A percentile compares a stretch with the other conserved stretches of the same genome.
phyloP scores from a whole-genome alignment of 768 basidiomycete genomes.

The Phylloporus rhodoxanthus region DNA sequence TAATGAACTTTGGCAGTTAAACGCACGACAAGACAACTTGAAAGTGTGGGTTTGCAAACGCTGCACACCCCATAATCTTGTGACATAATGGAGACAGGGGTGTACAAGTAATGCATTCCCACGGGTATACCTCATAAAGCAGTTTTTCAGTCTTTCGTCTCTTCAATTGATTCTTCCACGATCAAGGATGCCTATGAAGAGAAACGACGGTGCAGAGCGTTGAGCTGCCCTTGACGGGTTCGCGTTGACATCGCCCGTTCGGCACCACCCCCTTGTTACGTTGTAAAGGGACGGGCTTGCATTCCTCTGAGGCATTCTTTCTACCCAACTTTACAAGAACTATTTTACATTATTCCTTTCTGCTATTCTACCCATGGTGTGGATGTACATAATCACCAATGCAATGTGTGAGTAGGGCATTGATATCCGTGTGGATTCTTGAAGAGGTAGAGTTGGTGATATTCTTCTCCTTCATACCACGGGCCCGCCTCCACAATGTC shows the following conservation, averaged over 20 bases:
- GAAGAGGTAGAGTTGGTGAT: slow-evolving; percentile 77
- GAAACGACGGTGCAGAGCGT: slow-evolving; percentile 51
- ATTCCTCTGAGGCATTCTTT: slow-evolving; percentile 47
- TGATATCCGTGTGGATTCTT: slow-evolving; percentile 85
- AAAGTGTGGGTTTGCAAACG: no score
- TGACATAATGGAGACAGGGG: no score
- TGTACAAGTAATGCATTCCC: slow-evolving; percentile 19
- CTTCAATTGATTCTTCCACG: slow-evolving; percentile 38
- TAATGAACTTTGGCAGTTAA: neutral
- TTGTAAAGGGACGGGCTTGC: slow-evolving; percentile 52
- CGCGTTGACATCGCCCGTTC: slow-evolving; percentile 60
- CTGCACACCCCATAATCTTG: no score
- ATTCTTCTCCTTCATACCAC: slow-evolving; percentile 83
- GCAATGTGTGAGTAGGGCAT: slow-evolving; percentile 80
- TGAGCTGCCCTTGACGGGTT: slow-evolving; percentile 46
- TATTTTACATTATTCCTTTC: neutral
- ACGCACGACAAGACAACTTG: no score
- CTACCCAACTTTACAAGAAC: neutral
- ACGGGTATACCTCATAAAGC: slow-evolving; percentile 6
- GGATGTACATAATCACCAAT: slow-evolving; percentile 49
- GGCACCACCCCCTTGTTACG: slow-evolving; percentile 59
- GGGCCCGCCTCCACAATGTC: slow-evolving; percentile 59
- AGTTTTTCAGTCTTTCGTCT: neutral
- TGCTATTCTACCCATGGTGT: neutral
- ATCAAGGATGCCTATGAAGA: slow-evolving; percentile 49